These are phyloP conservation scores for Mycena latifolia DNA, from an alignment of 768 basidiomycete species.

Conservation along the genomic window DNA sequence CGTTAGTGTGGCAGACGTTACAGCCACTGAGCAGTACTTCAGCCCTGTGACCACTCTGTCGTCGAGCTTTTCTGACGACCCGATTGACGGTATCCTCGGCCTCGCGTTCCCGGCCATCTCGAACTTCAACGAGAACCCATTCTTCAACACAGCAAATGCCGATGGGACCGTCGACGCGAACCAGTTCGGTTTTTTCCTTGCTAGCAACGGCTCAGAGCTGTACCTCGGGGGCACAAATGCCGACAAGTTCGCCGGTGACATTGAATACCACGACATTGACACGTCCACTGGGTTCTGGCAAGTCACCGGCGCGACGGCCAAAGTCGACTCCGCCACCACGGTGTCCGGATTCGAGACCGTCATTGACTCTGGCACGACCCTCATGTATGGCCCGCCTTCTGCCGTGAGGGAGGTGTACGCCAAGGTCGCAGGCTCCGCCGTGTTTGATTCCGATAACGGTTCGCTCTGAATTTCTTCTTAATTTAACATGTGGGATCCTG, in stretches of 20 bases:
- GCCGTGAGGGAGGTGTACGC: slow-evolving; percentile 20
- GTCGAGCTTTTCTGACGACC: slow-evolving; percentile 35
- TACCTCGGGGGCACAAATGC: slow-evolving; percentile 63
- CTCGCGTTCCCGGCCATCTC: slow-evolving; percentile 53
- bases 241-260: slow-evolving; percentile 55
- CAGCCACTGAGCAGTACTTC: slow-evolving; percentile 40
- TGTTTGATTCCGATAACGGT: slow-evolving; percentile 23
- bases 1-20: slow-evolving; percentile 27
- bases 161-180: slow-evolving; percentile 44
- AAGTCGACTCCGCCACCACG: slow-evolving; percentile 22
- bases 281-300: slow-evolving; percentile 43
- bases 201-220: slow-evolving; percentile 57
- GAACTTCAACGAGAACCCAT: slow-evolving; percentile 42
- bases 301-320: slow-evolving; percentile 30
- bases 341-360: slow-evolving; percentile 36
- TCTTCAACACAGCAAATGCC: slow-evolving; percentile 56
- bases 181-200: slow-evolving; percentile 60
- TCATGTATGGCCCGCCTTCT: slow-evolving; percentile 44
- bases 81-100: slow-evolving; percentile 41
- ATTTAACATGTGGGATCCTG: slow-evolving; percentile 27
- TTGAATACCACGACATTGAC: slow-evolving; percentile 48
- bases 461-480: background rate
- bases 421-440: slow-evolving; percentile 8
- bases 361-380: slow-evolving; percentile 54
- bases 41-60: slow-evolving; percentile 49